phyloP scores from a whole-genome alignment of 2,329 filamentous ascomycete genomes.

The Paecilomyces formosus region DNA sequence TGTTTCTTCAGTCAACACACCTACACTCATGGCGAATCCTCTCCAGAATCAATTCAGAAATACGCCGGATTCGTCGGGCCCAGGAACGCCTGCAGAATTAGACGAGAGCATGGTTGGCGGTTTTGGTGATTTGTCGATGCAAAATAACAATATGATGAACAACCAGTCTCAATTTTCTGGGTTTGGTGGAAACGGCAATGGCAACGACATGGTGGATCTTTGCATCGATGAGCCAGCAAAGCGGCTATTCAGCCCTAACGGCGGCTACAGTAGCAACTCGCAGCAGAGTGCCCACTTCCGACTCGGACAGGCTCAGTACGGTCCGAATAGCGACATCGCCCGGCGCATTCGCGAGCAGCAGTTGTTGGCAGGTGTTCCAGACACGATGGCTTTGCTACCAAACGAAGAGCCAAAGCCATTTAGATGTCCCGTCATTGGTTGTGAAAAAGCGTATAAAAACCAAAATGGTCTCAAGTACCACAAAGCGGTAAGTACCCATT shows the following conservation, averaged over 20 bases:
- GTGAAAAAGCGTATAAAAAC: conserved; percentile 99
- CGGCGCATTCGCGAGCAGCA: conserved; percentile 58
- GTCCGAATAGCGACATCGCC: conserved; percentile 67
- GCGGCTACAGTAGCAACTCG: conserved; percentile 58
- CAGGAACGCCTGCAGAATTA: conserved; percentile 64
- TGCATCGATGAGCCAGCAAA: conserved; percentile 92
- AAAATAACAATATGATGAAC: conserved; percentile 37
- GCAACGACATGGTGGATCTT: conserved; percentile 50
- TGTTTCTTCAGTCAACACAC: conserved; percentile 94
- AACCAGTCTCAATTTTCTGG: conserved; percentile 32
- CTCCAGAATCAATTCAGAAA: conserved; percentile 49
- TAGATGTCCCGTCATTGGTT: conserved; percentile 94
- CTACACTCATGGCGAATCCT: conserved; percentile 75
- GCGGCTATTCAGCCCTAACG: conserved; percentile 80
- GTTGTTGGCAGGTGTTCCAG: conserved; percentile 49
- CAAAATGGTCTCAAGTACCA: conserved; percentile 96
- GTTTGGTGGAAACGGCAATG: conserved; percentile 42
- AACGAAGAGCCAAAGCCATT: conserved; percentile 96
- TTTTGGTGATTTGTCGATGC: conserved; percentile 55
- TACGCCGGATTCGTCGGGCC: conserved; percentile 60
- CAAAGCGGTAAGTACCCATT: conserved; percentile 50
- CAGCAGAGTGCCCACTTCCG: conserved; percentile 66
- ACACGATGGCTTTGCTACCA: conserved; percentile 41
- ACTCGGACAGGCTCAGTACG: conserved; percentile 67
- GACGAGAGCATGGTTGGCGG: conserved; percentile 65